Evolutionary conservation across 2,329 filamentous ascomycete species (phyloP).

Genomic region (Fusarium paranaense): DNA sequence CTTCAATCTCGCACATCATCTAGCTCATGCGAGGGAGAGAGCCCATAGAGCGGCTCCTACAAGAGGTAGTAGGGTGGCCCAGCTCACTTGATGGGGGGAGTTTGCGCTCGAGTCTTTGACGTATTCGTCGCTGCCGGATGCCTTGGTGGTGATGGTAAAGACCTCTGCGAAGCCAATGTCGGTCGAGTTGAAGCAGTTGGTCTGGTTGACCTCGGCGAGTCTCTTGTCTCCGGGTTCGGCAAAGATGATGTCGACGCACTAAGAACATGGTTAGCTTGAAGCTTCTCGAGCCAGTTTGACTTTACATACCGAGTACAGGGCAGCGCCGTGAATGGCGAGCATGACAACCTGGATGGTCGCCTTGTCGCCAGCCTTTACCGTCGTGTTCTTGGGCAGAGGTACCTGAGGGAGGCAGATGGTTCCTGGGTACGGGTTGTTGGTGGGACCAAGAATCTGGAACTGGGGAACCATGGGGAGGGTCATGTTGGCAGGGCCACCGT

Average conservation of each 20-base stretch:
- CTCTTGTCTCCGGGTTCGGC: conserved; percentile 77
- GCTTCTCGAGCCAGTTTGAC: no score
- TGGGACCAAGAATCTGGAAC: conserved; percentile 86
- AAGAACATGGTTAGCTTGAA: conserved; percentile 9
- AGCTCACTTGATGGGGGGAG: conserved; percentile 35
- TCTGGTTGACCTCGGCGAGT: conserved; percentile 77
- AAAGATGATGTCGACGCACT: conserved; percentile 97
- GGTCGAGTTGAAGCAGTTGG: conserved; percentile 91
- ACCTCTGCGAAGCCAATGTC: conserved; percentile 81
- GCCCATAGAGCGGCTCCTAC: conserved; percentile 53
- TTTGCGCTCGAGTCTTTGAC: conserved; percentile 43
- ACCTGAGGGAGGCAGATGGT: conserved; percentile 92
- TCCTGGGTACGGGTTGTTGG: conserved; percentile 86
- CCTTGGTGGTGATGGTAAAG: conserved; percentile 73
- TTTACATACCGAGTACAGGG: conserved; percentile 78
- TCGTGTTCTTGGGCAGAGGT: conserved; percentile 78
- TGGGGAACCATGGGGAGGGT: conserved; percentile 83
- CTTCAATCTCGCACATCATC: conserved; percentile 1
- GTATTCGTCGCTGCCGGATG: conserved; percentile 52
- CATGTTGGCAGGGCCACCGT: conserved; percentile 82
- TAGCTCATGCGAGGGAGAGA: conserved; percentile 48
- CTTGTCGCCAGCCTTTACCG: conserved; percentile 82
- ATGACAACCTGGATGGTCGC: conserved; percentile 93
- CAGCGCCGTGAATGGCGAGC: conserved; percentile 83
- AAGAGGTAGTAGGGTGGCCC: conserved; percentile 58